phyloP scores from a whole-genome alignment of 495 filamentous ascomycete species.

The Cercophora samala region DNA sequence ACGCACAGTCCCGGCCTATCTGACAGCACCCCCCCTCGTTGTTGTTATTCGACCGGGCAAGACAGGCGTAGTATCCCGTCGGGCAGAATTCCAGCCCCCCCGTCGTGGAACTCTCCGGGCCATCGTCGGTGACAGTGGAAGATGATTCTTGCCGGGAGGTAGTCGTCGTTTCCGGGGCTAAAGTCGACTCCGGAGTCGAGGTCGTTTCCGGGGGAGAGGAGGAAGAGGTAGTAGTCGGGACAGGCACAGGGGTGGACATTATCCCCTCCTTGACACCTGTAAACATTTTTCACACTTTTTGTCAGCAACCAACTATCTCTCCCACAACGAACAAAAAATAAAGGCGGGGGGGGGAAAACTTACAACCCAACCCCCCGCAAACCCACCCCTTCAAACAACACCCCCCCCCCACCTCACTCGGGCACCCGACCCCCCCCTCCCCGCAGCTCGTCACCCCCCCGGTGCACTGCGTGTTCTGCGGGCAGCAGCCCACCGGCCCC shows the following conservation, averaged over 20 bases:
- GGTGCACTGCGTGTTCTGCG: slow-evolving; percentile 63
- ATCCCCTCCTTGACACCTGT: slow-evolving; percentile 25
- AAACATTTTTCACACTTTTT: background rate
- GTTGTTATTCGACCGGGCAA: slow-evolving; percentile 34
- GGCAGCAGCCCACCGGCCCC: slow-evolving; percentile 85
- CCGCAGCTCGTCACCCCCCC: slow-evolving; percentile 62
- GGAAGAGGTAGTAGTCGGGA: slow-evolving; percentile 34
- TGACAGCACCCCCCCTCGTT: slow-evolving; percentile 59
- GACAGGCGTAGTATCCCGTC: slow-evolving; percentile 56
- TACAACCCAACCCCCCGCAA: slow-evolving; percentile 79
- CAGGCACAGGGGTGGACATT: slow-evolving; percentile 25
- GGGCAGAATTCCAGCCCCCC: slow-evolving; percentile 45
- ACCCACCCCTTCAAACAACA: slow-evolving; percentile 82
- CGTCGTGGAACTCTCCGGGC: background rate
- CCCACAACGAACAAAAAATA: background rate
- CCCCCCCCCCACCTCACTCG: slow-evolving; percentile 68
- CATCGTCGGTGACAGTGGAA: slow-evolving; percentile 21
- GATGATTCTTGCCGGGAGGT: slow-evolving; percentile 41
- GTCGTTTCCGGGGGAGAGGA: no score
- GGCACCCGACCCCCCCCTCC: slow-evolving; percentile 62
- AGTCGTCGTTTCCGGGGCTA: slow-evolving; percentile 35
- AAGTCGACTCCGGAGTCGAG: slow-evolving; percentile 21
- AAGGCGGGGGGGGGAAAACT: slow-evolving; percentile 33
- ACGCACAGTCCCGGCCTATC: slow-evolving; percentile 74
- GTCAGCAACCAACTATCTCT: no score